Base-by-base conservation (phyloP, 495 filamentous ascomycete genomes). In the Hypomontagnella monticulosa region DNA sequence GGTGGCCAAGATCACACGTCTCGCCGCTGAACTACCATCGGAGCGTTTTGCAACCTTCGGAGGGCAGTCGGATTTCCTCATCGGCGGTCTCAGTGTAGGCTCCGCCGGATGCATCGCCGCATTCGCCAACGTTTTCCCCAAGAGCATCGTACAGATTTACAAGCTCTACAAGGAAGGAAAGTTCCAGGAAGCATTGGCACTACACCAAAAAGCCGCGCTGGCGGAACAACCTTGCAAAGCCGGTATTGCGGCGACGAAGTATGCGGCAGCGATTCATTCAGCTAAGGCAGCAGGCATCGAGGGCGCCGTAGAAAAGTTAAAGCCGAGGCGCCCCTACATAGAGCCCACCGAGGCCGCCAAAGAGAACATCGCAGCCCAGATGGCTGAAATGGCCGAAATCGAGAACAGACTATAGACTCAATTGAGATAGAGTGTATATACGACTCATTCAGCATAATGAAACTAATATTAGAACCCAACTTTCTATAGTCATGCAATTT, bases 1-100 rank as follows among this genome's bases (percentile, higher is more conserved):
- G 40, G 88, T 91, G 32, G 89, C 85, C 32, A 91, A 92, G 70
- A 74, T 81, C 47, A 79, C 76, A 8, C 66, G 79, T 3, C 61
- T 81, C 32, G 76, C 87, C 4, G 85, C 81, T 40, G 79, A 81
- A 12, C 84, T 91, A 57, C 71, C 78, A 0, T 64, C 78, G 0
- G 77, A 81, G 3, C 76, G 81, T 9, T 91, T 92, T 70, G 83
- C 84, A 0, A 82, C 87, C 3, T 91, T 85, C 73, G 88, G 87
- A 6, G 89, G 89, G 0, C 87, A 91, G 71, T 85, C 86, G 1
- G 89, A 91, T 66, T 91, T 91, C 70, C 73, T 92, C 37, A 73
- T 91, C 32, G 88, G 84, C 0, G 88, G 87, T 1, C 62, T 87
- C 12, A 77, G 79, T 6, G 85, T 84, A 1, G 88, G 88, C 2